Conservation (phyloP, 2,329 filamentous ascomycete species). For the Aspergillus awamori region DNA sequence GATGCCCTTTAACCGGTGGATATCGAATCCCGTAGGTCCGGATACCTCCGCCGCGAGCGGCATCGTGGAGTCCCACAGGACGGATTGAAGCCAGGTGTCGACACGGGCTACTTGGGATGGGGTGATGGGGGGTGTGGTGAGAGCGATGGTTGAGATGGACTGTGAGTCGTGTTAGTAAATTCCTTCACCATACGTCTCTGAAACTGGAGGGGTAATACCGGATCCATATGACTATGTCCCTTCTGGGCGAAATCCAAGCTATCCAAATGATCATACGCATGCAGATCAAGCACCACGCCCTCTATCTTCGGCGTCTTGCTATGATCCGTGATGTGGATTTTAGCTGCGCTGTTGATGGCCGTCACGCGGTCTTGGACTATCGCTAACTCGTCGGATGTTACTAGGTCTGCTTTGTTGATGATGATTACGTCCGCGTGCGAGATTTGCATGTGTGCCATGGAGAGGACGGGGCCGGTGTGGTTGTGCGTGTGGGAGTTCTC, state of each 20-base stretch:
- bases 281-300: slow-evolving; percentile 82
- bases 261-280: slow-evolving; percentile 85
- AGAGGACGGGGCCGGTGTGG: slow-evolving; percentile 69
- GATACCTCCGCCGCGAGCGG: slow-evolving; percentile 21
- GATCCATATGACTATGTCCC: slow-evolving; percentile 88
- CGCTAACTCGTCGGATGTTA: slow-evolving; percentile 69
- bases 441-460: slow-evolving; percentile 93
- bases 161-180: slow-evolving; percentile 37
- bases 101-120: slow-evolving; percentile 63
- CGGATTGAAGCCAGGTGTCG: slow-evolving; percentile 78
- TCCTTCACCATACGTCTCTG: too few relatives aligned
- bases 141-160: slow-evolving; percentile 81
- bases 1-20: slow-evolving; percentile 86
- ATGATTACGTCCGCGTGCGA: slow-evolving; percentile 95
- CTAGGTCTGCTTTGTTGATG: slow-evolving; percentile 90
- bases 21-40: slow-evolving; percentile 62
- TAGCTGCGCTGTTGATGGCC: slow-evolving; percentile 88
- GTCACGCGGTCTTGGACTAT: slow-evolving; percentile 70
- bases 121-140: slow-evolving; percentile 66
- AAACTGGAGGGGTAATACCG: slow-evolving; percentile 51
- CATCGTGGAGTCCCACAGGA: slow-evolving; percentile 73
- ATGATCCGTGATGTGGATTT: slow-evolving; percentile 77
- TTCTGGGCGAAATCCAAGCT: slow-evolving; percentile 71
- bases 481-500: slow-evolving; percentile 44
- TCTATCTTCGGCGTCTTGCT: slow-evolving; percentile 80